Evolutionary conservation across 257 asterid species (phyloP).

Genomic region (Thymus quinquecostatus): DNA sequence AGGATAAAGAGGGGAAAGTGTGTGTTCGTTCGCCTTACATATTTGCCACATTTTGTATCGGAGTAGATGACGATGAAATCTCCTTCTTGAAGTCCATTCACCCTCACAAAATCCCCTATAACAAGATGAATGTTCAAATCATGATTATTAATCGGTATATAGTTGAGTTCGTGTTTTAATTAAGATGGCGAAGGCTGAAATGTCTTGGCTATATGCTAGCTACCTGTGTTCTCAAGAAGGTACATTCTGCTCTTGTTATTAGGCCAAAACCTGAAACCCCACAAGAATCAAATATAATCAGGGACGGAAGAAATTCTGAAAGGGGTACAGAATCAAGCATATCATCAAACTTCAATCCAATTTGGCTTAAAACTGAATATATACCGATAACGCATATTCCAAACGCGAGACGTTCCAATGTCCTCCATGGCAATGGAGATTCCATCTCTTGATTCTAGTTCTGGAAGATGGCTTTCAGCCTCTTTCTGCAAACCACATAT

Average conservation of each 20-base stretch:
- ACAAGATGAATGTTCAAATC: neutral
- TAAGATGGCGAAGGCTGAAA: neutral
- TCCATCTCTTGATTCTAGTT: constrained; percentile 86
- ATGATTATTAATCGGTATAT: neutral
- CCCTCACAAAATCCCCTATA: constrained; percentile 65
- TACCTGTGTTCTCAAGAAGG: constrained; percentile 90
- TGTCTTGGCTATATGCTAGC: constrained; percentile 44
- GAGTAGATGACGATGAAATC: constrained; percentile 68
- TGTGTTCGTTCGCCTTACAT: constrained; percentile 49
- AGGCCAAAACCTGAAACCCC: constrained; percentile 65
- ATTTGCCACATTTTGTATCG: constrained; percentile 78
- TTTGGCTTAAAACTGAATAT: neutral
- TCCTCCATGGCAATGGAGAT: constrained; percentile 89
- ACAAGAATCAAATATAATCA: neutral
- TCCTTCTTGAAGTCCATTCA: constrained; percentile 70
- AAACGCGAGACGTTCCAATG: constrained; percentile 79
- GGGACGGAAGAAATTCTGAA: too few species aligned
- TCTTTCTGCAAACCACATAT: constrained; percentile 60
- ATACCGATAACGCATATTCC: constrained; percentile 91
- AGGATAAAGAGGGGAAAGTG: neutral
- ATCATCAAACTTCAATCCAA: neutral
- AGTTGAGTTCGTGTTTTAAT: neutral
- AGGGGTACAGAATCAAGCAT: neutral
- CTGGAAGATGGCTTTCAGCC: constrained; percentile 92
- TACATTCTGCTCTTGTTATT: constrained; percentile 96